phyloP scores from a whole-genome alignment of 495 filamentous ascomycete genomes.

The Penicillium longicatenatum region DNA sequence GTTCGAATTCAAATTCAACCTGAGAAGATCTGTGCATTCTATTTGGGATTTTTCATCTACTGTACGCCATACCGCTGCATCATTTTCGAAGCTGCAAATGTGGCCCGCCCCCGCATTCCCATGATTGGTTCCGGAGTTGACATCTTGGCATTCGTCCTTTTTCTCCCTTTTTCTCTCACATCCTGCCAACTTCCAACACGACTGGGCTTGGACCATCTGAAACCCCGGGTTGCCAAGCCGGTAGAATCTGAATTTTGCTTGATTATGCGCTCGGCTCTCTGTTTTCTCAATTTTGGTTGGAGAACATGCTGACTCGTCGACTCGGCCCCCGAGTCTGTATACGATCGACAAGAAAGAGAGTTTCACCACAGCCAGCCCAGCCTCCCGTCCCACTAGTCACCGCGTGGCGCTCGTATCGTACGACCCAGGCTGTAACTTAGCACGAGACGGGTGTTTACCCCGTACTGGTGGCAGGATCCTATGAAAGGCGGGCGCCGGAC shows the following conservation, averaged over 20 bases:
- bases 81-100: not conserved
- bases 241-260: not conserved
- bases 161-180: not conserved
- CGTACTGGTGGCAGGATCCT: not conserved
- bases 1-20: not conserved
- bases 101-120: not conserved
- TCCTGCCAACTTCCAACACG: not conserved
- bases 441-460: not conserved
- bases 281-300: not conserved
- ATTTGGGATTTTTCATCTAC: no score
- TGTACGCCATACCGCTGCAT: not conserved
- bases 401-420: constrained; percentile 5
- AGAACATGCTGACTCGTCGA: not conserved
- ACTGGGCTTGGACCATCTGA: not conserved
- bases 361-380: constrained; percentile 7
- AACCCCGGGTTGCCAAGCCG: constrained; percentile 3
- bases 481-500: not conserved
- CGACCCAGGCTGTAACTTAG: constrained; percentile 2
- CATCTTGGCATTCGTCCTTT: constrained; percentile 1
- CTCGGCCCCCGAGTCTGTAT: constrained; percentile 9
- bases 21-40: not conserved
- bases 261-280: not conserved
- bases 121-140: constrained; percentile 7
- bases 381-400: constrained; percentile 7
- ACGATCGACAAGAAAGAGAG: constrained; percentile 10